Base-by-base conservation (phyloP, 2,329 filamentous ascomycete species). In the Exophiala spinifera region DNA sequence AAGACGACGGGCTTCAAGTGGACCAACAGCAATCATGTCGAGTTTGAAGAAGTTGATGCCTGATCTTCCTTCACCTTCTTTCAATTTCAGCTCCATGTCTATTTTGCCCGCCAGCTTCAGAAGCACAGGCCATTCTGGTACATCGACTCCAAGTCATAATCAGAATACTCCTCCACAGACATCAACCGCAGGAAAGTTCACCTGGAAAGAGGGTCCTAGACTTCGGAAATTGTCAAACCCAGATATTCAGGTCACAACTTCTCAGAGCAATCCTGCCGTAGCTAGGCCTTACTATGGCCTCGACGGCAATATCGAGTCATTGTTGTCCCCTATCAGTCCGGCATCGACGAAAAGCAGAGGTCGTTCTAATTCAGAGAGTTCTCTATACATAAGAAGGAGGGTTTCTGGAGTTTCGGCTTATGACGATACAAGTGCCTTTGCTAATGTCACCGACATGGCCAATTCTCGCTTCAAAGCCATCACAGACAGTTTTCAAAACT, bases 381-480 rank as follows among this genome's bases (percentile, higher is more conserved):
- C 89, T 4, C 72, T 95, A 56, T 74, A 78, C 15, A 78, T 94
- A 14, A 87, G 87, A 63, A 84, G 89, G 62, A 85, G 83, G 3
- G 75, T 91, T 2, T 95, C 91, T 0, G 79, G 85, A 21, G 85
- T 87, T 1, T 94, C 91, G 0, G 95, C 90, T 0, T 78, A 95
- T 0, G 91, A 91, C 1, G 89, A 96, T 66, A 89, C 92, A 64
- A 83, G 83, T 36, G 81, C 86, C 42, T 97, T 94, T 69, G 82
- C 87, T 46, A 79, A 94, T 69, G 84, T 95, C 11, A 83, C 85
- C 40, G 87, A 89, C 57, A 89, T 94, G 75, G 87, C 92, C 61
- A 97, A 96, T 65, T 90, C 88, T 63, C 82, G 92, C 39, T 79
- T 94, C 66, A 95, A 95, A 73, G 92, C 92, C 3, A 88, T 97